These are phyloP conservation scores for Cladobotryum mycophilum DNA, from an alignment of 2,329 filamentous ascomycete species.

Conservation along the genomic window DNA sequence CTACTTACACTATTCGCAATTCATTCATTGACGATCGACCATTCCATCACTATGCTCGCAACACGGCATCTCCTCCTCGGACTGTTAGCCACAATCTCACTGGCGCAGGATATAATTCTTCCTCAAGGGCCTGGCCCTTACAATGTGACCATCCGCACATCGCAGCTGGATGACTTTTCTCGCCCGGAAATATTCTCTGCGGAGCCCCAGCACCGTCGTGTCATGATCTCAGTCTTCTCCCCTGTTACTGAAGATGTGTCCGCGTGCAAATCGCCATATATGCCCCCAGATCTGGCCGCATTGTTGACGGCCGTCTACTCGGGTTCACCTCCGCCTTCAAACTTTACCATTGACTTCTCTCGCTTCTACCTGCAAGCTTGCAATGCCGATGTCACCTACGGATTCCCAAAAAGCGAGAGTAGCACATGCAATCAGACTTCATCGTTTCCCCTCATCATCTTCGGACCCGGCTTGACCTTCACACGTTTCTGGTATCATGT, in stretches of 20 bases:
- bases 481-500: constrained; percentile 7
- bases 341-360: constrained; percentile 4
- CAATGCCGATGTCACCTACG: constrained; percentile 6
- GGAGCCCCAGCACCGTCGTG: constrained; percentile 4
- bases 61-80: background rate
- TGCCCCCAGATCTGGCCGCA: constrained; percentile 1
- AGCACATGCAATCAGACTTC: background rate
- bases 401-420: background rate
- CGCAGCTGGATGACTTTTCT: constrained; percentile 9
- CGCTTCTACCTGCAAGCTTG: constrained; percentile 3
- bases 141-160: constrained; percentile 7
- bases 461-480: background rate
- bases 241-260: constrained; percentile 3
- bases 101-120: constrained; percentile 4
- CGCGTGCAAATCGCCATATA: constrained; percentile 8
- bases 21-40: background rate
- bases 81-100: background rate
- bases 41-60: background rate
- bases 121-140: constrained; percentile 1
- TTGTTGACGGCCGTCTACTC: background rate
- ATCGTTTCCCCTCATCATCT: constrained; percentile 5
- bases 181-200: constrained; percentile 5
- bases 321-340: background rate
- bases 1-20: background rate
- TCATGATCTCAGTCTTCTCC: constrained; percentile 13